Evolutionary conservation across 2,329 filamentous ascomycete species (phyloP).

Genomic region (Diaporthe vaccinii): DNA sequence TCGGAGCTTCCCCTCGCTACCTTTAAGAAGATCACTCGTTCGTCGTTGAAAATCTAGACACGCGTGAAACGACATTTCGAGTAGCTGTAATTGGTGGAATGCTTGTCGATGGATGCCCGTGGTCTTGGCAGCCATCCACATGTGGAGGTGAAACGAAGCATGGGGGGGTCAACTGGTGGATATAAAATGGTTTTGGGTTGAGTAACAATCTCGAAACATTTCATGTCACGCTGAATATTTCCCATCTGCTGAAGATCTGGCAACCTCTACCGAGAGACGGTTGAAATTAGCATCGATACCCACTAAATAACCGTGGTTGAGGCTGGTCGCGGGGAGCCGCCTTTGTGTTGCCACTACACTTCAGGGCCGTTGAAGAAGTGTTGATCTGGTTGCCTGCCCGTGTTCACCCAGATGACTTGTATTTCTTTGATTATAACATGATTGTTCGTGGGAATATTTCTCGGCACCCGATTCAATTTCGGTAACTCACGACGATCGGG

Average conservation of each 20-base stretch:
- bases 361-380: too few species aligned
- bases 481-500: too few species aligned
- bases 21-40: neutral
- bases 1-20: neutral
- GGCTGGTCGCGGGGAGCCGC: too few species aligned
- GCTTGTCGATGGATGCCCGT: neutral
- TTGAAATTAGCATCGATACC: neutral
- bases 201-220: neutral
- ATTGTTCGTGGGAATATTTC: too few species aligned
- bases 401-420: too few species aligned
- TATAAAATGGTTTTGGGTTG: neutral
- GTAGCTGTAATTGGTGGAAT: neutral
- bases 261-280: neutral
- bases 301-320: neutral
- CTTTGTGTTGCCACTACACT: too few species aligned
- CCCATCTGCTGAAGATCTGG: neutral
- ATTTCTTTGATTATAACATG: too few species aligned
- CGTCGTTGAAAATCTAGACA: neutral
- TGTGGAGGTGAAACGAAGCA: conserved; percentile 16
- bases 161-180: neutral
- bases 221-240: conserved; percentile 1
- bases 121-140: neutral
- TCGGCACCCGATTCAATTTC: too few species aligned
- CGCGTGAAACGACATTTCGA: neutral
- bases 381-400: too few species aligned